Percentiles rank a stretch among this genome's conserved stretches.
Evolutionary conservation across 139 green algal genomes (phyloP).

Genomic region (Chlorella sp.): DNA sequence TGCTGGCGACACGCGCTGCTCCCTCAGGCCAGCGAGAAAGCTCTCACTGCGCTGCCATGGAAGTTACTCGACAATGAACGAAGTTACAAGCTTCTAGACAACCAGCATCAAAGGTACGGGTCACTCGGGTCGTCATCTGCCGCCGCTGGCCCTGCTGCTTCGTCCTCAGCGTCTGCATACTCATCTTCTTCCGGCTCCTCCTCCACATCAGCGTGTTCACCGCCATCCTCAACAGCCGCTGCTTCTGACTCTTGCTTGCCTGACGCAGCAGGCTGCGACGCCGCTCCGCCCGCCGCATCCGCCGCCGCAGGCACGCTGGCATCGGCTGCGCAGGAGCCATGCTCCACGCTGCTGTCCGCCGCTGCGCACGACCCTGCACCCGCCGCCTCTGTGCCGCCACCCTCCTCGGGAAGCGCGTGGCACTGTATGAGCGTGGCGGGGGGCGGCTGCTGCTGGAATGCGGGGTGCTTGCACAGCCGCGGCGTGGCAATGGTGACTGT

Average conservation of each 20-base stretch:
- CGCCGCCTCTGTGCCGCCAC: neutral
- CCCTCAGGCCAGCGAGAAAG: too few relatives aligned
- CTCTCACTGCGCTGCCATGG: too few relatives aligned
- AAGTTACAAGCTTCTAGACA: too few relatives aligned
- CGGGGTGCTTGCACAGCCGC: slow-evolving; percentile 79
- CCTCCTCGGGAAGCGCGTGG: neutral
- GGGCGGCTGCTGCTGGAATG: slow-evolving; percentile 46
- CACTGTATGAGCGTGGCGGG: slow-evolving; percentile 31
- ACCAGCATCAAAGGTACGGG: too few relatives aligned
- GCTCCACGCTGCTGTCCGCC: neutral
- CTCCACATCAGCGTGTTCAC: neutral
- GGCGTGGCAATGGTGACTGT: slow-evolving; percentile 73
- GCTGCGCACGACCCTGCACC: neutral
- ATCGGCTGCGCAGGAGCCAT: too few relatives aligned
- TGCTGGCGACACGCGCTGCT: too few relatives aligned
- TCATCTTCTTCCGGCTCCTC: neutral
- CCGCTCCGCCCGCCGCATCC: neutral
- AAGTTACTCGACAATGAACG: too few relatives aligned
- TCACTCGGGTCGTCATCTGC: neutral
- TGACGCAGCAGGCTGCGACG: neutral
- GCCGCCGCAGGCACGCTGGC: neutral
- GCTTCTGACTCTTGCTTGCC: neutral
- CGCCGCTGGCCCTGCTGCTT: too few relatives aligned
- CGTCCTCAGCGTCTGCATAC: neutral
- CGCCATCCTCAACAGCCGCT: neutral